Conservation (phyloP, 2,329 filamentous ascomycete genomes). For the Pestalotiopsis sp. region DNA sequence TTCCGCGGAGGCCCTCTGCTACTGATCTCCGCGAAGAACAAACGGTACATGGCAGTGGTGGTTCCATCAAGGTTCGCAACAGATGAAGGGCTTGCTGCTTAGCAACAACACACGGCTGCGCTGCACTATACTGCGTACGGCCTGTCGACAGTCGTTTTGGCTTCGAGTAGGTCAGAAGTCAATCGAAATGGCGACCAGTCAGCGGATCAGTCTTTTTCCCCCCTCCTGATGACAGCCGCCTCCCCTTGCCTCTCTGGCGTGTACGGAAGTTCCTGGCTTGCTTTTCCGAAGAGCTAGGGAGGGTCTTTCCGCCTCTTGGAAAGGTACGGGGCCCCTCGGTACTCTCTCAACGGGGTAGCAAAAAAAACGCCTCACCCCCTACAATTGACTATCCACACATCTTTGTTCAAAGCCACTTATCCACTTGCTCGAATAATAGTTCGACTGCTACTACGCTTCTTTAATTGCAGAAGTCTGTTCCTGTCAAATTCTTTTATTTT, state of each 20-base stretch:
- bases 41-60: background rate
- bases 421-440: too few species aligned
- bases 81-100: background rate
- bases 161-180: background rate
- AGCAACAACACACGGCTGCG: background rate
- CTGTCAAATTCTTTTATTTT: too few species aligned
- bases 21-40: background rate
- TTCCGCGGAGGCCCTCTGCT: background rate
- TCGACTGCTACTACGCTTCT: too few species aligned
- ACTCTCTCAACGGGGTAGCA: too few species aligned
- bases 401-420: too few species aligned
- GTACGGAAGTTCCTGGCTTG: background rate
- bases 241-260: background rate
- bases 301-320: background rate
- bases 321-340: background rate
- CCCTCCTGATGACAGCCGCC: background rate
- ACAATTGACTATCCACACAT: too few species aligned
- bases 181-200: background rate
- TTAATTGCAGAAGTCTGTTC: too few species aligned
- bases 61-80: background rate
- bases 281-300: background rate
- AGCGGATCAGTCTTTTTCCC: background rate
- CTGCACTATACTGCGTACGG: background rate
- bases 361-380: too few species aligned
- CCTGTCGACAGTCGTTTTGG: background rate